phyloP scores from a whole-genome alignment of 2,329 filamentous ascomycete genomes.

The Sclerotinia minor region DNA sequence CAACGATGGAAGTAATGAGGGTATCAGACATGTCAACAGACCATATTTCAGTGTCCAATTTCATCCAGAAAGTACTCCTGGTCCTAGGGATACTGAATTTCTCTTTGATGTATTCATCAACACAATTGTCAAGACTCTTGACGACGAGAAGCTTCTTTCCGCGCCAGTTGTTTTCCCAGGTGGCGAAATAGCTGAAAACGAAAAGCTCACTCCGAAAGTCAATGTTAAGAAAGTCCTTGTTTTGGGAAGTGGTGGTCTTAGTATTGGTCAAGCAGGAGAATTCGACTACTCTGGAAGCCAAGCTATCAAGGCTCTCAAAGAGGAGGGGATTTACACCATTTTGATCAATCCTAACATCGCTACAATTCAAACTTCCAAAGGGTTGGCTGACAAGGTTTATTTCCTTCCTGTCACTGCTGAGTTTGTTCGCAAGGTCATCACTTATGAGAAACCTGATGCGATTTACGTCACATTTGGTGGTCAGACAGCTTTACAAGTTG shows the following conservation, averaged over 20 bases:
- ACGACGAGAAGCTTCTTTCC: conserved; percentile 65
- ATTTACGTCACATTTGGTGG: conserved; percentile 97
- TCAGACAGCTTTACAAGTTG: conserved; percentile 93
- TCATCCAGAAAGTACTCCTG: conserved; percentile 95
- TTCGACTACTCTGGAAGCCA: conserved; percentile 97
- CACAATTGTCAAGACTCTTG: conserved; percentile 72
- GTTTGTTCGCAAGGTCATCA: conserved; percentile 97
- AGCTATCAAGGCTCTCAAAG: conserved; percentile 94
- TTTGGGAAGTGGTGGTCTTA: conserved; percentile 91
- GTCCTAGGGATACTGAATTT: conserved; percentile 92
- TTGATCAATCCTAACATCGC: conserved; percentile 98
- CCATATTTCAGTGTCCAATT: conserved; percentile 99
- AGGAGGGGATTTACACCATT: conserved; percentile 86
- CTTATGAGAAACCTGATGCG: conserved; percentile 91
- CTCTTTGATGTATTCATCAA: conserved; percentile 96
- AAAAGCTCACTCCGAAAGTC: conserved; percentile 72
- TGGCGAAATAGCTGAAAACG: conserved; percentile 76
- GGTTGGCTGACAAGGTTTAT: conserved; percentile 95
- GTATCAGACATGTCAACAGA: conserved; percentile 80
- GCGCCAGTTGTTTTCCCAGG: conserved; percentile 85
- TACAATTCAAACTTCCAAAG: conserved; percentile 96
- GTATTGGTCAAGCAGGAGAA: conserved; percentile 96
- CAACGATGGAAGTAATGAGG: conserved; percentile 97
- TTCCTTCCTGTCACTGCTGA: conserved; percentile 96
- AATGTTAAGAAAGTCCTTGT: conserved; percentile 97